Conservation (phyloP, 495 filamentous ascomycete species). For the Lasiosphaeria ovina region DNA sequence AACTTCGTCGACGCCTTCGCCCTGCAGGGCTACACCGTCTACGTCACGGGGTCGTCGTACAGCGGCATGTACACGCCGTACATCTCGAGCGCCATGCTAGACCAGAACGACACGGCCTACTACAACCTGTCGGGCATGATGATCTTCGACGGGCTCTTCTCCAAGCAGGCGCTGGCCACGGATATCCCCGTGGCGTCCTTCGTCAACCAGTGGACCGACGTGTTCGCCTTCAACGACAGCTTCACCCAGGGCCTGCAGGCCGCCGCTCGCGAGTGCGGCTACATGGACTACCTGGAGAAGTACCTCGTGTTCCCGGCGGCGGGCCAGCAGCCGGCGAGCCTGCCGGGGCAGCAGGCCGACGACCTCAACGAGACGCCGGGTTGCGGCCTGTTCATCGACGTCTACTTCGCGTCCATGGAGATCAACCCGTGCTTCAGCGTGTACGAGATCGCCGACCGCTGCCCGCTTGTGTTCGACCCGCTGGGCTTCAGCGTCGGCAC, state of each 20-base stretch:
- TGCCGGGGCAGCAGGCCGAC: constrained; percentile 22
- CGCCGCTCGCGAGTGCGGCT: constrained; percentile 63
- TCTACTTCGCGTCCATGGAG: constrained; percentile 55
- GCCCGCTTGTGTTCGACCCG: constrained; percentile 70
- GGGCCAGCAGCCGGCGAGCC: constrained; percentile 53
- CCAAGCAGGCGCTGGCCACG: constrained; percentile 51
- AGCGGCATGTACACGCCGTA: constrained; percentile 75
- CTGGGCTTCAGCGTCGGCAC: constrained; percentile 68
- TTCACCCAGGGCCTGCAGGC: constrained; percentile 61
- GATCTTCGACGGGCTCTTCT: constrained; percentile 70
- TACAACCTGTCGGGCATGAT: constrained; percentile 67
- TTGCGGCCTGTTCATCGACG: constrained; percentile 57
- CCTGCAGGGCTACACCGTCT: constrained; percentile 63
- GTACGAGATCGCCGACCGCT: constrained; percentile 73
- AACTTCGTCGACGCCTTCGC: constrained; percentile 68
- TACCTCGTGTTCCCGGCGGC: constrained; percentile 69
- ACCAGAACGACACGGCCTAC: constrained; percentile 62
- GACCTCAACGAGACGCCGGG: constrained; percentile 33
- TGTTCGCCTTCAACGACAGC: constrained; percentile 67
- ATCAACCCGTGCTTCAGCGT: constrained; percentile 83
- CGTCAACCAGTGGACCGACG: constrained; percentile 60
- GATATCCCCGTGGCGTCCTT: constrained; percentile 61
- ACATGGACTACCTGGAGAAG: constrained; percentile 60
- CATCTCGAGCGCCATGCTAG: constrained; percentile 74
- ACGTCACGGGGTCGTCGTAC: constrained; percentile 69